Base-by-base conservation (phyloP, 2,329 filamentous ascomycete species). In the Dothideomycetes sp. region DNA sequence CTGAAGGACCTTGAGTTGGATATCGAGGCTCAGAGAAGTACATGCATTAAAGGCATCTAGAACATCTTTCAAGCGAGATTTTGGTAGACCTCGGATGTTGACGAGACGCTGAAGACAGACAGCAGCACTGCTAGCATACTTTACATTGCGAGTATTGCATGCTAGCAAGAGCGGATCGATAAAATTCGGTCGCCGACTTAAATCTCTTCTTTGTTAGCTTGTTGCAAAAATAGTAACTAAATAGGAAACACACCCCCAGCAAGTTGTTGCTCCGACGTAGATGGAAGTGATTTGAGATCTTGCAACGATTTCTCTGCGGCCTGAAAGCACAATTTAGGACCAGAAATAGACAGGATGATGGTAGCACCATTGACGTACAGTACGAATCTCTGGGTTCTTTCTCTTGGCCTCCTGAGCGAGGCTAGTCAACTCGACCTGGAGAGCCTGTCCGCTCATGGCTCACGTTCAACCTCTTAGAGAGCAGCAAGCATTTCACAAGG, bases 361-460 rank as follows among this genome's bases (percentile, higher is more conserved):
- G 3, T 3, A 29, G 23, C 38, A 23, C 8, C 7, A 7, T 25
- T 25, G 7, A 25, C 73, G 54, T 65, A 82, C 83, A 73, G 83
- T 84, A 68, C 84, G 79, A 39, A 98, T 71, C 55, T 96, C 91
- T 52, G 82, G 78, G 62, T 95, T 82, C 65, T 94, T 96, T 55
- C 89, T 78, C 65, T 94, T 96, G 59, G 88, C 91, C 69, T 98
- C 91, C 63, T 93, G 85, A 54, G 94, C 82, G 60, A 95, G 77
- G 66, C 85, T 93, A 56, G 82, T 77, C 61, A 95, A 76, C 74
- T 95, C 88, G 44, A 84, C 80, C 57, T 81, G 79, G 55, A 95
- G 74, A 56, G 94, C 80, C 74, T 93, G 85, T 55, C 86, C 82
- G 62, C 87, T 93, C 87, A 94, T 94, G 19, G n/a, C 22, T 40